A percentile compares a stretch with the other conserved stretches of the same genome.
phyloP scores from a whole-genome alignment of 2,329 filamentous ascomycete species.

The Colletotrichum sp. region DNA sequence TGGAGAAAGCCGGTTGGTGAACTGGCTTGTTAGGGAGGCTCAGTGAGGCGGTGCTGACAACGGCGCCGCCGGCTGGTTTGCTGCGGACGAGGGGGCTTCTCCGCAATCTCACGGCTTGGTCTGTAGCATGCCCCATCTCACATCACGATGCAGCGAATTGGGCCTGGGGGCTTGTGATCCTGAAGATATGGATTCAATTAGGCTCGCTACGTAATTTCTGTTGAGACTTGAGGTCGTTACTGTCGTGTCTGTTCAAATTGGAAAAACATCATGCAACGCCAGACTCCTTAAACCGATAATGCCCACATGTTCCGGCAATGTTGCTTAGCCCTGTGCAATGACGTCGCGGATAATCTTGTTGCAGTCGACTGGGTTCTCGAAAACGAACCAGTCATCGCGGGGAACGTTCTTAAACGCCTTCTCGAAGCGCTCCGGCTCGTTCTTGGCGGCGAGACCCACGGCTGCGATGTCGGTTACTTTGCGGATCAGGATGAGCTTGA shows the following conservation, averaged over 20 bases:
- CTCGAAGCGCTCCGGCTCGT: conserved; percentile 77
- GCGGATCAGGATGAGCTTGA: conserved; percentile 83
- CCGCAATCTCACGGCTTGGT: neutral
- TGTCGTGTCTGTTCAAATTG: neutral
- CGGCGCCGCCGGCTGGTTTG: neutral
- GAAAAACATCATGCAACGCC: neutral
- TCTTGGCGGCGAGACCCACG: conserved; percentile 74
- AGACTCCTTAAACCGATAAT: neutral
- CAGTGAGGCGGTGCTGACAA: conserved; percentile 3
- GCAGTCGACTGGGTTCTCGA: conserved; percentile 77
- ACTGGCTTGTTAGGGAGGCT: neutral
- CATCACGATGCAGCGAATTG: neutral
- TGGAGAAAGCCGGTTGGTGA: neutral
- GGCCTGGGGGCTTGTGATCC: neutral
- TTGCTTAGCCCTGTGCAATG: conserved; percentile 11
- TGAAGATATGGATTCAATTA: neutral
- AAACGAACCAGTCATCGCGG: conserved; percentile 77
- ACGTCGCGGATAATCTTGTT: conserved; percentile 39
- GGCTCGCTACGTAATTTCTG: neutral
- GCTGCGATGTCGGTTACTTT: conserved; percentile 79
- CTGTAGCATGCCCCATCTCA: neutral
- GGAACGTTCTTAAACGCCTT: conserved; percentile 82
- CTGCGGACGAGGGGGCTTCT: neutral
- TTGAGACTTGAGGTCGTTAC: neutral
- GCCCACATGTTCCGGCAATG: neutral